Evolutionary conservation across 73 alveolate genomes (phyloP).

Genomic region (Breviolum minutum): DNA sequence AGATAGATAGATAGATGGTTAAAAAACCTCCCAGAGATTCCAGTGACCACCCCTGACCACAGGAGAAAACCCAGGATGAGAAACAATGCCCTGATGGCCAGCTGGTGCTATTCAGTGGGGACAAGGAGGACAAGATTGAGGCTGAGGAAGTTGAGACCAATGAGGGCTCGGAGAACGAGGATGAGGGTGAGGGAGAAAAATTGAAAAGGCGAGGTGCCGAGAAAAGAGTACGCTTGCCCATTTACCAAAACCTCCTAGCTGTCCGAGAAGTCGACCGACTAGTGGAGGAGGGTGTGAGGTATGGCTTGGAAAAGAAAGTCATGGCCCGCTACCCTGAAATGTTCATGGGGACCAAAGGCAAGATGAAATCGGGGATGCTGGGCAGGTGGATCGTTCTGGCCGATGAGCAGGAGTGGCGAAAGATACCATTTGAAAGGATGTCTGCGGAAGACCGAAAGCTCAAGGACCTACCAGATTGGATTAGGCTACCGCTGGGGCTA

Average conservation of each 20-base stretch:
- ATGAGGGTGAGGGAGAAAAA: background rate
- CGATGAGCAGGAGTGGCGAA: slow-evolving; percentile 4
- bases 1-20: too few species aligned
- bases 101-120: background rate
- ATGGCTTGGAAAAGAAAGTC: background rate
- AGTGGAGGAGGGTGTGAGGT: background rate
- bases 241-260: background rate
- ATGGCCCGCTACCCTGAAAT: background rate
- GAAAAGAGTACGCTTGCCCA: background rate
- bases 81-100: background rate
- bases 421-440: slow-evolving; percentile 9
- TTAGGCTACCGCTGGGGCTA: slow-evolving; percentile 4
- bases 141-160: background rate
- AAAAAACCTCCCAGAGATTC: too few species aligned
- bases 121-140: background rate
- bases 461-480: slow-evolving; percentile 15
- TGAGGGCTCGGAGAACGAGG: background rate
- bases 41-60: too few species aligned
- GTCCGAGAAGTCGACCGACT: background rate
- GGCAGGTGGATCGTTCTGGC: background rate
- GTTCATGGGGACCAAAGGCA: slow-evolving; percentile 18
- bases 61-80: background rate
- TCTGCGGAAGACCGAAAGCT: background rate
- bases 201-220: background rate
- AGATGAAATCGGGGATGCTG: slow-evolving; percentile 22